phyloP scores from a whole-genome alignment of 2,329 filamentous ascomycete genomes.

The Curvularia hawaiiensis region DNA sequence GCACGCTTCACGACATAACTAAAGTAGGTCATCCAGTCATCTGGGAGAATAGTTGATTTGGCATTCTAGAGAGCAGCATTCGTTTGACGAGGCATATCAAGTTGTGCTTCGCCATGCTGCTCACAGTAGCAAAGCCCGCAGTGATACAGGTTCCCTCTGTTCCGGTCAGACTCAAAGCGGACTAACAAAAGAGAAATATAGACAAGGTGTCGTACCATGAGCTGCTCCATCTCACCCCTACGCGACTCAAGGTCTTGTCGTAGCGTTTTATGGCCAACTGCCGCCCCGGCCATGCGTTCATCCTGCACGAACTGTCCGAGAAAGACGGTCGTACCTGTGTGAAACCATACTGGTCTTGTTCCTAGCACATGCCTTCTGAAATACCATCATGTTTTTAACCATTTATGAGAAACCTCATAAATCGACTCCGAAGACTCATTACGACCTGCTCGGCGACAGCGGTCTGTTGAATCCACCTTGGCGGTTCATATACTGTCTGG shows the following conservation, averaged over 20 bases:
- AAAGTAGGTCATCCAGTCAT: not conserved
- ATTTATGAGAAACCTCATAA: not conserved
- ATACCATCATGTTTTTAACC: not conserved
- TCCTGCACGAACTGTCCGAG: too few relatives aligned
- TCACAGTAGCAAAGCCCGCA: not conserved
- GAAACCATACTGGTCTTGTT: not conserved
- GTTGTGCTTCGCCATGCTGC: not conserved
- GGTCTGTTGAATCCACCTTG: slow-evolving; percentile 82
- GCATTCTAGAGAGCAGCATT: slow-evolving; percentile 2
- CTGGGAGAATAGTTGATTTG: not conserved
- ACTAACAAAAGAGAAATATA: not conserved
- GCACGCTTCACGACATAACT: not conserved
- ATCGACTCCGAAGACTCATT: not conserved
- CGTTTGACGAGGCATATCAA: not conserved
- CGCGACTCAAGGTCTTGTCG: not conserved
- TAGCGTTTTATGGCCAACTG: not conserved
- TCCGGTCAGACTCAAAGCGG: slow-evolving; percentile 11
- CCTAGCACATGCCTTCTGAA: not conserved
- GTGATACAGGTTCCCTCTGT: slow-evolving; percentile 2
- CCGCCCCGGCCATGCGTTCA: not conserved
- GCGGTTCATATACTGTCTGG: slow-evolving; percentile 96
- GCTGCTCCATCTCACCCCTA: not conserved
- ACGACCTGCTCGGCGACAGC: slow-evolving; percentile 56
- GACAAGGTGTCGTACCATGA: slow-evolving; percentile 14
- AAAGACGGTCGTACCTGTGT: not conserved